Percentiles rank a stretch among this genome's conserved stretches.
These are phyloP conservation scores for Thecaphora thlaspeos DNA, from an alignment of 1,284 basidiomycete genomes.

Conservation along the genomic window DNA sequence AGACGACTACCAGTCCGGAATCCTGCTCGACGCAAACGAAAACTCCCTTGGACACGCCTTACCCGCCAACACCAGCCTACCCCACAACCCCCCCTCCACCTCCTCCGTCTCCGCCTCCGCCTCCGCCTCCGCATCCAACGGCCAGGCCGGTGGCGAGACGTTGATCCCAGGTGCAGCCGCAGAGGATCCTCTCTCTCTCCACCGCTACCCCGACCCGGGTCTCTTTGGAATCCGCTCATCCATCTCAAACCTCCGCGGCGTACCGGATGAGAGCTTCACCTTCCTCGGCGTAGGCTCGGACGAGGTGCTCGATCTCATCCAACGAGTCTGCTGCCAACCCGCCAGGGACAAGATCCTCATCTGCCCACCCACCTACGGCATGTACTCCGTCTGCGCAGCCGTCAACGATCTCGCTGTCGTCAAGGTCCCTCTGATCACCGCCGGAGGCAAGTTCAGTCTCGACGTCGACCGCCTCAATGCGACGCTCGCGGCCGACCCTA, in stretches of 20 bases:
- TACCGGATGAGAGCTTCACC: constrained; percentile 63
- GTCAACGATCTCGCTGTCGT: constrained; percentile 89
- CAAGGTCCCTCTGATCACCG: constrained; percentile 74
- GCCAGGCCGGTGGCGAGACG: not conserved
- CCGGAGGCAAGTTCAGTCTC: constrained; percentile 74
- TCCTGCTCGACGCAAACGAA: constrained; percentile 98
- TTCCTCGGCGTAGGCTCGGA: constrained; percentile 97
- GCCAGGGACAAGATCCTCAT: constrained; percentile 69
- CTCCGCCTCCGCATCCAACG: not conserved
- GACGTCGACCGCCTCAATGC: constrained; percentile 53
- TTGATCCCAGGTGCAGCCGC: constrained; percentile 7
- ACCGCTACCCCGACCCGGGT: constrained; percentile 84
- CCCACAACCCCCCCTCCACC: constrained; percentile 21
- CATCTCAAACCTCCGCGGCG: constrained; percentile 66
- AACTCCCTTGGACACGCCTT: constrained; percentile 88
- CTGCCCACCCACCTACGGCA: constrained; percentile 91
- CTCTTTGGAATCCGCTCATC: constrained; percentile 75
- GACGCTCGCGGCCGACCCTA: constrained; percentile 38
- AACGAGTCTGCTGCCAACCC: constrained; percentile 82
- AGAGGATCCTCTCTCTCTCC: constrained; percentile 63
- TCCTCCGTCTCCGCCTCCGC: not conserved
- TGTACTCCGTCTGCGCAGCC: constrained; percentile 93
- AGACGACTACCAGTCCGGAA: constrained; percentile 89
- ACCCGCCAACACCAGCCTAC: constrained; percentile 52
- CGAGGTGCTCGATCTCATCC: constrained; percentile 92